A percentile compares a stretch with the other conserved stretches of the same genome.
Conservation (phyloP, 768 basidiomycete species). For the Mycena galericulata region DNA sequence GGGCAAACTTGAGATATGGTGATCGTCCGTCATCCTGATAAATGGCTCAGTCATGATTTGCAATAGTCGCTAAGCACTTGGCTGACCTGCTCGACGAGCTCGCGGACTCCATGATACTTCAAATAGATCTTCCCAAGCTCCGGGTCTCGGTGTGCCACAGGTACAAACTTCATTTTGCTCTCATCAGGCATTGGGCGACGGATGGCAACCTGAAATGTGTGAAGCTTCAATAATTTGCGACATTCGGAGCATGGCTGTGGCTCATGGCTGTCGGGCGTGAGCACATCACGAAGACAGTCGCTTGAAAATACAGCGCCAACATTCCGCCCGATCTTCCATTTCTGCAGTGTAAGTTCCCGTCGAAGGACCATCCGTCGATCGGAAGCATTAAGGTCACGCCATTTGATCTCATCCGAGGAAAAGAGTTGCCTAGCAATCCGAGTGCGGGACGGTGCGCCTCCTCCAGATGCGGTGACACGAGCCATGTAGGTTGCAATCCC, state of each 20-base stretch:
- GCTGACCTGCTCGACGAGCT: slow-evolving; percentile 34
- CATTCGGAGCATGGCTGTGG: slow-evolving; percentile 1
- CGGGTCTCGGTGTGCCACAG: slow-evolving; percentile 18
- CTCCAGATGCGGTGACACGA: neutral
- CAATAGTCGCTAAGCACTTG: neutral
- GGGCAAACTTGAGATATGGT: slow-evolving; percentile 37
- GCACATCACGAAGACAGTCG: slow-evolving; percentile 17
- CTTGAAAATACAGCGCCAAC: slow-evolving; percentile 16
- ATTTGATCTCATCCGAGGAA: neutral
- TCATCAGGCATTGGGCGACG: slow-evolving; percentile 26
- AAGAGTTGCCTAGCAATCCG: neutral
- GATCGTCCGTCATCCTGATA: slow-evolving; percentile 33
- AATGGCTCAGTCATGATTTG: neutral
- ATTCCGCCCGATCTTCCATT: slow-evolving; percentile 11
- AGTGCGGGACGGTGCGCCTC: slow-evolving; percentile 15
- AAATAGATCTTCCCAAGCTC: slow-evolving; percentile 30
- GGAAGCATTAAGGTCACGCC: neutral
- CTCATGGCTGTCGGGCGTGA: neutral
- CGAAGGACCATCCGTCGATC: neutral
- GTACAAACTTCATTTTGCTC: slow-evolving; percentile 32
- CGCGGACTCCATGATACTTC: slow-evolving; percentile 29
- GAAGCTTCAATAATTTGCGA: neutral
- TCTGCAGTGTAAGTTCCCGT: slow-evolving; percentile 3
- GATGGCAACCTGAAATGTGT: slow-evolving; percentile 30
- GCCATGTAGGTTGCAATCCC: neutral